Evolutionary conservation across 2,329 filamentous ascomycete genomes (phyloP), one percentile per base, ranked within the genome.

Genomic region (Aschersonia sp.): DNA sequence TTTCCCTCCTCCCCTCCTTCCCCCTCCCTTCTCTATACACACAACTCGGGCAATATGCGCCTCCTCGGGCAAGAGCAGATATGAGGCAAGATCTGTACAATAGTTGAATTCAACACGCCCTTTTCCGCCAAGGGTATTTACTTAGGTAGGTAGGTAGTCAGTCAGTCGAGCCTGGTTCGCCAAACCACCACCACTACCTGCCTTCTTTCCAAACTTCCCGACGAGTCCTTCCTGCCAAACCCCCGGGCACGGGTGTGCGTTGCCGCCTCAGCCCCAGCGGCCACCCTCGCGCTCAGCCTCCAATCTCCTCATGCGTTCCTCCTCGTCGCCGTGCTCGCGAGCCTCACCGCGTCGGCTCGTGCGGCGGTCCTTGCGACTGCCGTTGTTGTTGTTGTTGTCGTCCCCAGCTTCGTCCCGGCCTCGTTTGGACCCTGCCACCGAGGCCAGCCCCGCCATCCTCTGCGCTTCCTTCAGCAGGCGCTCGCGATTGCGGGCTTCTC

Each of bases 381-480:
- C 8, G 42, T 31, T 29, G 42, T 31, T 29, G 12, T 59, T 68
- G 5, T 67, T 22, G 22, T 22, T 22, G 22, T 22, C 22, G 22
- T 22, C 22, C 22, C 22, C 22, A 22, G 22, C 22, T 22, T 22
- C 70, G 14, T 71, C 70, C n/a, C 73, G 65, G 45, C 67, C 62
- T 52, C 77, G 63, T 61, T 81, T 75, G 54, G 67, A 55, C 47
- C 70, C 66, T 40, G 64, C 62, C 32, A 73, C 56, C 46, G 70
- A 66, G 2, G 68, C 61, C 46, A 79, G 59, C 42, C 75, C 69
- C 43, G 78, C 71, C 62, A 82, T 76, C 37, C 77, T 73, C 62
- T 85, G 79, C 40, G 79, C 77, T 62, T 87, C 83, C 56, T 81
- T 82, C 10, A 82, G 67, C 46, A 84, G 67, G 30, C 83, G 71